phyloP scores from a whole-genome alignment of 257 asterid genomes.

The Voacanga thouarsii region DNA sequence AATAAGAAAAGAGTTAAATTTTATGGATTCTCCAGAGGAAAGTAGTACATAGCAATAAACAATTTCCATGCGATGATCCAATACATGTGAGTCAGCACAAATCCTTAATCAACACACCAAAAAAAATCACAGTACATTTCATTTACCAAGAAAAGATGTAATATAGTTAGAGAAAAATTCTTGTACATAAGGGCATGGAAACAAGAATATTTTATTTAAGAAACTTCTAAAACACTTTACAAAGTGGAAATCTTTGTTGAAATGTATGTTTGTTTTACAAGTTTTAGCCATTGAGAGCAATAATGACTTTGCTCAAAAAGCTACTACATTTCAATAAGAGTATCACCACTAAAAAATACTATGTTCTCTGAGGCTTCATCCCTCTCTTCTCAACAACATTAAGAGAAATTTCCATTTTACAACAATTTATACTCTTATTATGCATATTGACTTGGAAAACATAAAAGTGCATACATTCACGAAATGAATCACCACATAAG shows the following conservation, averaged over 20 bases:
- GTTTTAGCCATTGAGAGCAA: not conserved
- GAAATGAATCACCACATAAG: too few species aligned
- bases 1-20: not conserved
- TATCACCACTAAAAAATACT: not conserved
- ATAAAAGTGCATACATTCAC: too few species aligned
- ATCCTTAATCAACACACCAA: not conserved
- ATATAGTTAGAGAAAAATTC: not conserved
- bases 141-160: not conserved
- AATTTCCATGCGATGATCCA: not conserved
- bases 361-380: not conserved
- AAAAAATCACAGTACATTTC: not conserved
- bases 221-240: not conserved
- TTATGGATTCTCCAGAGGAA: not conserved
- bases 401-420: too few species aligned
- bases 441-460: too few species aligned
- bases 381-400: not conserved
- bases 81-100: not conserved
- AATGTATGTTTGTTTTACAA: not conserved
- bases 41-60: not conserved
- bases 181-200: too few species aligned
- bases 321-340: not conserved
- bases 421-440: too few species aligned
- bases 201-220: not conserved
- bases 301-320: not conserved
- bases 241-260: not conserved